Evolutionary conservation across 352 stramenopile species (phyloP).

Genomic region (Aphanomyces stellatus): DNA sequence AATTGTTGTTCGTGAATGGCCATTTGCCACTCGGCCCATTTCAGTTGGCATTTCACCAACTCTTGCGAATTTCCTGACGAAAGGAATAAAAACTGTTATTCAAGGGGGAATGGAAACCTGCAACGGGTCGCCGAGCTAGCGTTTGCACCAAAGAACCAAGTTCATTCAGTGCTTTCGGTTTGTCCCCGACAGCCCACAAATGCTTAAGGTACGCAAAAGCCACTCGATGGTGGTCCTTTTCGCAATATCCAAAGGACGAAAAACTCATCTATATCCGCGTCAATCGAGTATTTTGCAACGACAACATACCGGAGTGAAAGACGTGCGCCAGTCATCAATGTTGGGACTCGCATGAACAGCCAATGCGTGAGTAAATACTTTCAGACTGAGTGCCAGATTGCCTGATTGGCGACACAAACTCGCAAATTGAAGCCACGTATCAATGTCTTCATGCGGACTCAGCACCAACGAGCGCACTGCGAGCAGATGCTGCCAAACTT

Average conservation of each 20-base stretch:
- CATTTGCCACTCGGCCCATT: constrained; percentile 79
- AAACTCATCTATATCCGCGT: neutral
- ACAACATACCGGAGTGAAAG: constrained; percentile 44
- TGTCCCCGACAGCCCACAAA: constrained; percentile 85
- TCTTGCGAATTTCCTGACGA: constrained; percentile 31
- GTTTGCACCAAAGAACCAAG: constrained; percentile 75
- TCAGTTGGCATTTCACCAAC: constrained; percentile 77
- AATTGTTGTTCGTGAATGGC: constrained; percentile 76
- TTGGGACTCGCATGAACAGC: constrained; percentile 32
- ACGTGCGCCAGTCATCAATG: constrained; percentile 52
- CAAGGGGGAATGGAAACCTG: too few relatives aligned
- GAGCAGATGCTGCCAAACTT: constrained; percentile 91
- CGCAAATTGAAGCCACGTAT: constrained; percentile 91
- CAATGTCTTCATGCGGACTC: constrained; percentile 76
- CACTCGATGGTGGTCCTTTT: constrained; percentile 88
- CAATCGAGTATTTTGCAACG: constrained; percentile 32
- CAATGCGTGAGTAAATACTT: constrained; percentile 78
- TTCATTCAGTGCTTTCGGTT: constrained; percentile 80
- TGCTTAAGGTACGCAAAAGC: constrained; percentile 95
- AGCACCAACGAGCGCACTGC: constrained; percentile 88
- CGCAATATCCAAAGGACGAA: constrained; percentile 46
- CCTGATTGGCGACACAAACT: constrained; percentile 84
- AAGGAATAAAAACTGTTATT: neutral
- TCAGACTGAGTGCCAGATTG: constrained; percentile 76
- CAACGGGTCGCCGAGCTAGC: constrained; percentile 28